Conservation (phyloP, 1,284 basidiomycete species). For the Cutaneotrichosporon cyanovorans region DNA sequence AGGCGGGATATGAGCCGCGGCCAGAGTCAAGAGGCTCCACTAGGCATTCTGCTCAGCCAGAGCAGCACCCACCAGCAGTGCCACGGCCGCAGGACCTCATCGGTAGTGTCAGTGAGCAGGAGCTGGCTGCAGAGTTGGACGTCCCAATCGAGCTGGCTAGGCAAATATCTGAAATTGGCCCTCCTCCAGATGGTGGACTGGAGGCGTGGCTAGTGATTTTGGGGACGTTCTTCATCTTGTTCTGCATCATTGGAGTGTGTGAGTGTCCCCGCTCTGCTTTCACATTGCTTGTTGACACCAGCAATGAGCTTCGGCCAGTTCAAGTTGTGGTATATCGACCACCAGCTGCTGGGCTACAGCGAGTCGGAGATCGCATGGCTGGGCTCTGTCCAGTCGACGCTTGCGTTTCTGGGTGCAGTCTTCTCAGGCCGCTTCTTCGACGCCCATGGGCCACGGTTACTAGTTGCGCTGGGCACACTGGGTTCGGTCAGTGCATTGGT, state of each 20-base stretch:
- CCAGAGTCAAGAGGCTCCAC: too few relatives aligned
- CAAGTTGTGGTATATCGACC: slow-evolving; percentile 15
- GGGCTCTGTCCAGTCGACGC: slow-evolving; percentile 16
- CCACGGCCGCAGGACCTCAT: too few relatives aligned
- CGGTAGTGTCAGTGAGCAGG: too few relatives aligned
- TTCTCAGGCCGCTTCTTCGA: slow-evolving; percentile 22
- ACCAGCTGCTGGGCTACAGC: slow-evolving; percentile 17
- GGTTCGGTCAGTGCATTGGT: slow-evolving; percentile 29
- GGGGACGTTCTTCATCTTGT: slow-evolving; percentile 22
- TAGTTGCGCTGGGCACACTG: slow-evolving; percentile 19
- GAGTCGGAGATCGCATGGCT: slow-evolving; percentile 23
- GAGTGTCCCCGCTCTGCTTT: slow-evolving; percentile 16
- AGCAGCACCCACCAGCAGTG: too few relatives aligned
- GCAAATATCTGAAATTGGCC: slow-evolving; percentile 5
- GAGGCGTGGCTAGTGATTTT: slow-evolving; percentile 21
- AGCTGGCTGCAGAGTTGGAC: too few relatives aligned
- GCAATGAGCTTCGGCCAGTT: slow-evolving; percentile 25
- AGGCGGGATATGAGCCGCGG: too few relatives aligned
- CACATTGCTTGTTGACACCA: slow-evolving; percentile 13
- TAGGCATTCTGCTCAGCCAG: too few relatives aligned
- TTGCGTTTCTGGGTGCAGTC: slow-evolving; percentile 25
- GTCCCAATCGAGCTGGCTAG: too few relatives aligned
- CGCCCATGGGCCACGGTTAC: slow-evolving; percentile 16
- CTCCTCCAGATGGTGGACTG: slow-evolving; percentile 24
- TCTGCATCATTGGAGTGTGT: slow-evolving; percentile 22